Evolutionary conservation across 129 eudicot species (phyloP).

Genomic region (Arctium lappa): DNA sequence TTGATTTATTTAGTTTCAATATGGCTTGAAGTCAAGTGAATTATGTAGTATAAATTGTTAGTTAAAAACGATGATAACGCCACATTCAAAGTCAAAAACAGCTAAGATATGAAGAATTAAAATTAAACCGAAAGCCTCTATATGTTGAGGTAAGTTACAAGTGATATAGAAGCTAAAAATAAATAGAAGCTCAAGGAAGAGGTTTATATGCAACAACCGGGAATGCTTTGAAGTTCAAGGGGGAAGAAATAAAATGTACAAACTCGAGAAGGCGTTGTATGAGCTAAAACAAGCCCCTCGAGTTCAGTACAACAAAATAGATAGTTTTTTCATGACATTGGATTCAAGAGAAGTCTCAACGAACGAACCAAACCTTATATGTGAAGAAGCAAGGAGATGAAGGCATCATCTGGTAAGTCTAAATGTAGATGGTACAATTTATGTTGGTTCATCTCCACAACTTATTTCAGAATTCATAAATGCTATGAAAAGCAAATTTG

Average conservation of each 20-base stretch:
- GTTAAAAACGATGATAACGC: no score
- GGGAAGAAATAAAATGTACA: neutral
- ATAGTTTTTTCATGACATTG: neutral
- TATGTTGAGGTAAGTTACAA: no score
- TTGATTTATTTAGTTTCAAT: no score
- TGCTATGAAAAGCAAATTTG: neutral
- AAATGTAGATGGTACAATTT: neutral
- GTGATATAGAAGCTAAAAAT: no score
- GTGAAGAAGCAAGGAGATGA: neutral
- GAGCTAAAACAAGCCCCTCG: constrained; percentile 8
- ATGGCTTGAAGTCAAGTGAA: no score
- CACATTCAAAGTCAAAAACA: no score
- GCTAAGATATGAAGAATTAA: no score
- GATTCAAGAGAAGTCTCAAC: neutral
- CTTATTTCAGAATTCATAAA: neutral
- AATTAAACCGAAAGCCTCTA: no score
- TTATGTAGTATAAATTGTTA: no score
- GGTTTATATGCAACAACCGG: neutral
- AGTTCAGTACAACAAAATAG: neutral
- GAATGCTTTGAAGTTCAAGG: neutral
- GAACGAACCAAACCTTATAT: neutral
- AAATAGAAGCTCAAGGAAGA: neutral
- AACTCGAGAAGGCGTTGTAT: neutral
- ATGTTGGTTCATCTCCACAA: neutral
- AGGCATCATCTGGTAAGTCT: neutral